phyloP scores from a whole-genome alignment of 345 rosid species.

The Citrus medica region DNA sequence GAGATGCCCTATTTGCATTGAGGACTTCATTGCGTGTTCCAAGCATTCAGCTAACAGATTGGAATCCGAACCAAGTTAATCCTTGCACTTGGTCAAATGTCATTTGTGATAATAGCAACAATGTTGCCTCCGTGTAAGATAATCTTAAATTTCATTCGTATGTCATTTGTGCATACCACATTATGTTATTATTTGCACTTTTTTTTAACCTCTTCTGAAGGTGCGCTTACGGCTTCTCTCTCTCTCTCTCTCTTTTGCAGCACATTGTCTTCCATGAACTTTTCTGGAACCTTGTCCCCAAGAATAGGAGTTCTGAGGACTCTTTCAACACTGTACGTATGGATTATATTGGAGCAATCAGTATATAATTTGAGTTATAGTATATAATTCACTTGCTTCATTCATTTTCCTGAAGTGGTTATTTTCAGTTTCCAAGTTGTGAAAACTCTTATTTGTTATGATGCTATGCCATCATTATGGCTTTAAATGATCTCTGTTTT shows the following conservation, averaged over 20 bases:
- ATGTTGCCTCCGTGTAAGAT: slow-evolving; percentile 77
- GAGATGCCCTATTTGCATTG: slow-evolving; percentile 65
- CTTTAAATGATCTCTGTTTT: not conserved
- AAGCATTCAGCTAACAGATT: slow-evolving; percentile 51
- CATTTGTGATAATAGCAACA: slow-evolving; percentile 44
- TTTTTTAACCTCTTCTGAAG: not conserved
- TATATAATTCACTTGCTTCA: not conserved
- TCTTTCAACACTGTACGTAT: slow-evolving; percentile 75
- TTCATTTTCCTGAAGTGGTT: slow-evolving; percentile 3
- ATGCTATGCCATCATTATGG: not conserved
- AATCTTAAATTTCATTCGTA: not conserved
- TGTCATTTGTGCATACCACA: slow-evolving; percentile 1
- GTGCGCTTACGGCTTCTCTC: slow-evolving; percentile 18
- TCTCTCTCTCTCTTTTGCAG: slow-evolving; percentile 39
- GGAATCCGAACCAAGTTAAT: slow-evolving; percentile 81
- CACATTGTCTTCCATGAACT: slow-evolving; percentile 73
- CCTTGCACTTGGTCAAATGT: slow-evolving; percentile 96
- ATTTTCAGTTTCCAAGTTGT: not conserved
- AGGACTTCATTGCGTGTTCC: slow-evolving; percentile 50
- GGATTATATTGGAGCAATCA: slow-evolving; percentile 8
- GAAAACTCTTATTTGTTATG: not conserved
- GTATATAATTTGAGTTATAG: not conserved
- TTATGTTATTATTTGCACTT: not conserved
- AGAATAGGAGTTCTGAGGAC: slow-evolving; percentile 54
- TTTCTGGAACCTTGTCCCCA: slow-evolving; percentile 74